Conservation (phyloP, 208 protist genomes). For the Crithidia bombi region DNA sequence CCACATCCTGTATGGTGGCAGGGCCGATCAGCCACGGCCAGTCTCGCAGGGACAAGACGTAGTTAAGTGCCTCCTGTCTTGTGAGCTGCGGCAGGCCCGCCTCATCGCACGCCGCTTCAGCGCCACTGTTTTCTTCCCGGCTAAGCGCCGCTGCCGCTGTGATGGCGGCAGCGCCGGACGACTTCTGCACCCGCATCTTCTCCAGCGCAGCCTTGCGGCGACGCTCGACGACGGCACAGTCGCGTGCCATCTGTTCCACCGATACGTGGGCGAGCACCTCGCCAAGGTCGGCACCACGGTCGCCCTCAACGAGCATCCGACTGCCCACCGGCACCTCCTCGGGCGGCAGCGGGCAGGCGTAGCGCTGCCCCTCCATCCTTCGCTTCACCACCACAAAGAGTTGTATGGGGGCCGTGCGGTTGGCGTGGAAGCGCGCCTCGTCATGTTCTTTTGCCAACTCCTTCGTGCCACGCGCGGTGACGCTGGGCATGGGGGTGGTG, state of each 20-base stretch:
- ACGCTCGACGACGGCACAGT: slow-evolving; percentile 39
- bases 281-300: slow-evolving; percentile 68
- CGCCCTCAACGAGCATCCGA: slow-evolving; percentile 65
- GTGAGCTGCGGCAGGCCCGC: slow-evolving; percentile 21
- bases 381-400: slow-evolving; percentile 67
- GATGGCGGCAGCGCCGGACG: not conserved
- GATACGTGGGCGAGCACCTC: slow-evolving; percentile 45
- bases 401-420: slow-evolving; percentile 34
- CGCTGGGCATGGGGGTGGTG: not conserved
- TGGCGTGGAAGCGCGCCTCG: slow-evolving; percentile 32
- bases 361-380: slow-evolving; percentile 59
- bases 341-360: slow-evolving; percentile 33
- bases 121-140: not conserved
- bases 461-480: not conserved
- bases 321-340: slow-evolving; percentile 39
- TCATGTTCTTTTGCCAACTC: slow-evolving; percentile 9
- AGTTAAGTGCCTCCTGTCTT: slow-evolving; percentile 27
- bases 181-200: slow-evolving; percentile 20
- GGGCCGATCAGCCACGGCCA: slow-evolving; percentile 54
- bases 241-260: slow-evolving; percentile 42
- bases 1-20: slow-evolving; percentile 35
- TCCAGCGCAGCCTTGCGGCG: slow-evolving; percentile 29
- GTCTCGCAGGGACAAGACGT: slow-evolving; percentile 29
- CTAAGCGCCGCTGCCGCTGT: slow-evolving; percentile 1
- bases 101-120: not conserved